phyloP scores from a whole-genome alignment of 805 yeast species.

The Ascoidea tarda region DNA sequence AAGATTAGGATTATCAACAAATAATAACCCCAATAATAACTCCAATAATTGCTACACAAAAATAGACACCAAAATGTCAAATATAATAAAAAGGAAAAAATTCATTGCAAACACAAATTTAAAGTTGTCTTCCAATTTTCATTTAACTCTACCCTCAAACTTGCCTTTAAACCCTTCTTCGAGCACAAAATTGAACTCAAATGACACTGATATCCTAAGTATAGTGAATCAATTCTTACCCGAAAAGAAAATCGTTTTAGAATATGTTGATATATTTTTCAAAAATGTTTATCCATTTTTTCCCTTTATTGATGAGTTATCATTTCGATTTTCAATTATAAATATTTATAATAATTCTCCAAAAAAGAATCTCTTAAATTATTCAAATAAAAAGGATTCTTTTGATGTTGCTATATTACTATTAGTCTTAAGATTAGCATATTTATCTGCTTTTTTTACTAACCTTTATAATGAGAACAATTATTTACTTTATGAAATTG shows the following conservation, averaged over 20 bases:
- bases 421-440: conserved; percentile 27
- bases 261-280: conserved; percentile 28
- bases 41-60: background rate
- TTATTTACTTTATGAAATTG: conserved; percentile 25
- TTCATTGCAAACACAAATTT: background rate
- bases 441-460: conserved; percentile 16
- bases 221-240: conserved; percentile 26
- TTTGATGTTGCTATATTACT: conserved; percentile 30
- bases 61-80: background rate
- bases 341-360: conserved; percentile 22
- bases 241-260: conserved; percentile 26
- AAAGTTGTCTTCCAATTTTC: no score
- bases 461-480: conserved; percentile 11
- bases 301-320: conserved; percentile 28
- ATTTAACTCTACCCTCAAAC: no score
- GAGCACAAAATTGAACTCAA: background rate
- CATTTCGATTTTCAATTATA: conserved; percentile 18
- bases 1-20: no score
- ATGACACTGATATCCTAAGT: background rate
- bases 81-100: no score
- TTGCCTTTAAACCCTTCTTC: background rate
- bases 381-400: conserved; percentile 28
- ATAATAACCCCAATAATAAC: background rate
- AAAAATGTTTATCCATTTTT: conserved; percentile 28
- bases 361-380: conserved; percentile 18